Conservation (phyloP, 768 basidiomycete genomes). For the Macrolepiota fuliginosa region DNA sequence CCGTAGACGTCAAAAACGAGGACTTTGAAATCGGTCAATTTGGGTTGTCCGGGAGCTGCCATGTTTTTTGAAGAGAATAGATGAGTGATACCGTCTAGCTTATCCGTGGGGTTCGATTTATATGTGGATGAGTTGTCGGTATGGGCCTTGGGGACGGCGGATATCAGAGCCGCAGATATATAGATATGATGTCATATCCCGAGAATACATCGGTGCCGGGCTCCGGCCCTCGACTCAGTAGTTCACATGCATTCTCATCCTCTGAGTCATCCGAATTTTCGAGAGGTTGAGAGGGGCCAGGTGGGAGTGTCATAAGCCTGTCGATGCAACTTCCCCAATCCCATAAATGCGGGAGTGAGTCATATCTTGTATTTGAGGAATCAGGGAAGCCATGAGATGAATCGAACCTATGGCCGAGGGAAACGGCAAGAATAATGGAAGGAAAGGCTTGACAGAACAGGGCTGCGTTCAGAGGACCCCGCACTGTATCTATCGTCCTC, state of each 20-base stretch:
- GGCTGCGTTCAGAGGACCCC: too few relatives aligned
- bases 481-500: too few relatives aligned
- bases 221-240: neutral
- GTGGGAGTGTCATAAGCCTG: neutral
- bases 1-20: constrained; percentile 79
- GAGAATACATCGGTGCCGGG: neutral
- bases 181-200: neutral
- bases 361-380: too few relatives aligned
- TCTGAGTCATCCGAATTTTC: neutral
- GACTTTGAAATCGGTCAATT: constrained; percentile 44
- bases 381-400: too few relatives aligned
- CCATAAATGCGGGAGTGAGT: too few relatives aligned
- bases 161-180: neutral
- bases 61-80: neutral
- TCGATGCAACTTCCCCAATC: too few relatives aligned
- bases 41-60: constrained; percentile 11
- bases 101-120: neutral
- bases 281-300: neutral
- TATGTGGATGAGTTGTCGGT: neutral
- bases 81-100: neutral
- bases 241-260: neutral
- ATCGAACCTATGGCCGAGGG: too few relatives aligned
- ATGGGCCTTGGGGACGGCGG: neutral
- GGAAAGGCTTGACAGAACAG: too few relatives aligned
- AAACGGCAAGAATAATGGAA: too few relatives aligned